Evolutionary conservation across 805 yeast genomes (phyloP).

Genomic region (Lachancea quebecensis): DNA sequence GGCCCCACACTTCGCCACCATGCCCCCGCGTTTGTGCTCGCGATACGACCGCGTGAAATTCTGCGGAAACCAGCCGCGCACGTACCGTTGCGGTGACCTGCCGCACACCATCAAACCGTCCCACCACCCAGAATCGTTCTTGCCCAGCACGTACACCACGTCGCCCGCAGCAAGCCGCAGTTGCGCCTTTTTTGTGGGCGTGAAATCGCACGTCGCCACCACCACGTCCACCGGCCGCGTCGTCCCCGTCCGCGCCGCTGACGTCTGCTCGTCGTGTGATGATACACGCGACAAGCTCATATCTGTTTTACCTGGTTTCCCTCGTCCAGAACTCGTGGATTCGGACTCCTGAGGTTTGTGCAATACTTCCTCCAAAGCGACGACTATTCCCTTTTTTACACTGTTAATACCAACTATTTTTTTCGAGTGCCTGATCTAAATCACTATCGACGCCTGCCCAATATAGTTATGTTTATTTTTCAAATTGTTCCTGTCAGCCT

Average conservation of each 20-base stretch:
- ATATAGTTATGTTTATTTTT: too few relatives aligned
- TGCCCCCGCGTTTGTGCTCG: slow-evolving; percentile 15
- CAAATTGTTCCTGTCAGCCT: too few relatives aligned
- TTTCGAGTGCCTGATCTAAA: too few relatives aligned
- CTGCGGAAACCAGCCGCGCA: slow-evolving; percentile 79
- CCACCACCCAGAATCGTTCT: slow-evolving; percentile 75
- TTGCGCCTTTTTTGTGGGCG: slow-evolving; percentile 10
- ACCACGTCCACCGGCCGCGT: slow-evolving; percentile 14
- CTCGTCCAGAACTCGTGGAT: too few relatives aligned
- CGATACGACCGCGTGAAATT: slow-evolving; percentile 42
- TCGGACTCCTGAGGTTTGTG: too few relatives aligned
- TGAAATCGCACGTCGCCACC: slow-evolving; percentile 16
- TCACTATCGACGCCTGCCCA: too few relatives aligned
- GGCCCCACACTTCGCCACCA: slow-evolving; percentile 28
- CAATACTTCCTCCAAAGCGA: too few relatives aligned
- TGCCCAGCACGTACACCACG: slow-evolving; percentile 59
- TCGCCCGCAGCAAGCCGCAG: slow-evolving; percentile 42
- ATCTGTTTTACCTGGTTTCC: neutral
- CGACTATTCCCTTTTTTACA: too few relatives aligned
- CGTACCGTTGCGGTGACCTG: slow-evolving; percentile 35
- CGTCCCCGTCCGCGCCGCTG: neutral
- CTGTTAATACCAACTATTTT: too few relatives aligned
- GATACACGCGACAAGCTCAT: slow-evolving; percentile 7
- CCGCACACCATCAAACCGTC: slow-evolving; percentile 47
- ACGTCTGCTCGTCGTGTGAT: slow-evolving; percentile 5